Base-by-base conservation (phyloP, 1,284 basidiomycete species). In the Sutorius eximius region DNA sequence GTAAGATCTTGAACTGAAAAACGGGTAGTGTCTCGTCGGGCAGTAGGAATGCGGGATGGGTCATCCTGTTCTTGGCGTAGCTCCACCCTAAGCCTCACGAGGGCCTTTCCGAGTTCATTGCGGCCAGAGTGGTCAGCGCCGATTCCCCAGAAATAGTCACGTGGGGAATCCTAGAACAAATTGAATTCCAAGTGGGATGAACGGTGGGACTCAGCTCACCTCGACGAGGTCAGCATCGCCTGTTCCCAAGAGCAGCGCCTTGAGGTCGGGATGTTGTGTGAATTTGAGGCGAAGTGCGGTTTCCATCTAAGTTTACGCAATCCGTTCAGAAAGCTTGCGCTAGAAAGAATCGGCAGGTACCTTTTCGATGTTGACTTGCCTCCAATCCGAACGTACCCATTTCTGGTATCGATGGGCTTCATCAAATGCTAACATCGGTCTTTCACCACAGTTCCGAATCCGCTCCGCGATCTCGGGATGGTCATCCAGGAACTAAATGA, bases 61-160 rank as follows among this genome's bases (percentile, higher is more conserved):
- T 68, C 38, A 24, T 59, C 45, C 33, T 56, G 64, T 52, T 70
- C 70, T 20, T 60, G 61, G 55, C 78, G 79, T 51, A 85, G 66
- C 61, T 75, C 77, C 47, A 70, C 68, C 58, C 86, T 73, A 59
- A 88, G 67, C 58, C 83, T 77, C 60, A 82, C 79, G 24, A 87
- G 73, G 16, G 83, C 83, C 64, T 85, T 86, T 27, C 86, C 86
- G n/a, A 88, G 78, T 67, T 88, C 85, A 59, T 88, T 88, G 40
- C 81, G 77, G 22, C 86, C 87, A 59, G 74, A 71, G 16, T 77
- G 71, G 67, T 87, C 82, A 40, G 74, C 70, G 16, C 86, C 86
- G 53, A 81, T 69, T 22, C 86, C 87, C 86, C 86, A 88, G 66
- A 87, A 87, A 36, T 83, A 75, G 64, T 87, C 85, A 62, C 81